Percentiles rank a stretch among this genome's conserved stretches.
phyloP scores from a whole-genome alignment of 805 yeast genomes.

The Candida oleophila region DNA sequence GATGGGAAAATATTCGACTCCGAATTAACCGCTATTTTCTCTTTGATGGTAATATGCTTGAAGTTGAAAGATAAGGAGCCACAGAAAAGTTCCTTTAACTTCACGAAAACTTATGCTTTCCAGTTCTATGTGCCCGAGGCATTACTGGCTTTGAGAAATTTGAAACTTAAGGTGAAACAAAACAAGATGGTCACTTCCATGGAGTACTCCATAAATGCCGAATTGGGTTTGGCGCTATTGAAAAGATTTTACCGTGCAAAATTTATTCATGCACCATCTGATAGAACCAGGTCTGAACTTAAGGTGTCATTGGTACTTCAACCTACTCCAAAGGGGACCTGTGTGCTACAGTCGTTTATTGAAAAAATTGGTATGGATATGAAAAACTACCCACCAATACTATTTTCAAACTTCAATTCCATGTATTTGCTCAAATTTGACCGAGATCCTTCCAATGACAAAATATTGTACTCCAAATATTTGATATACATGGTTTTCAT shows the following conservation, averaged over 20 bases:
- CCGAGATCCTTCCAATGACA: slow-evolving; percentile 55
- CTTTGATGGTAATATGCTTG: slow-evolving; percentile 46
- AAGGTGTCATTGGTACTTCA: slow-evolving; percentile 52
- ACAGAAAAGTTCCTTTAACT: slow-evolving; percentile 20
- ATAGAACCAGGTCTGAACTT: slow-evolving; percentile 57
- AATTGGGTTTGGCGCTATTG: slow-evolving; percentile 46
- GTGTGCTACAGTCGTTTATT: slow-evolving; percentile 62
- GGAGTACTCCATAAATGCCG: slow-evolving; percentile 48
- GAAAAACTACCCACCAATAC: slow-evolving; percentile 40
- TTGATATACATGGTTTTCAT: slow-evolving; percentile 65
- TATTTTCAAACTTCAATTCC: slow-evolving; percentile 61
- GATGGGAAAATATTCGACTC: slow-evolving; percentile 51
- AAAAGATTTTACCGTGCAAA: slow-evolving; percentile 57
- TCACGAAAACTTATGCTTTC: slow-evolving; percentile 43
- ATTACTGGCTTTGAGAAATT: slow-evolving; percentile 45
- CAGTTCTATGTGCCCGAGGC: slow-evolving; percentile 57
- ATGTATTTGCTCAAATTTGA: slow-evolving; percentile 71
- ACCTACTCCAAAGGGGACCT: slow-evolving; percentile 90
- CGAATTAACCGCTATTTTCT: slow-evolving; percentile 61
- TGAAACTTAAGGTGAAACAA: slow-evolving; percentile 49
- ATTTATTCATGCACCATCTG: slow-evolving; percentile 71
- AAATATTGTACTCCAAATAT: slow-evolving; percentile 58
- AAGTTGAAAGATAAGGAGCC: slow-evolving; percentile 16
- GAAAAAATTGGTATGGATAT: slow-evolving; percentile 51
- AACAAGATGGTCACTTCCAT: slow-evolving; percentile 52